Percentiles rank a stretch among this genome's conserved stretches.
phyloP scores from a whole-genome alignment of 2,329 filamentous ascomycete species.

The Fonsecaea monophora region DNA sequence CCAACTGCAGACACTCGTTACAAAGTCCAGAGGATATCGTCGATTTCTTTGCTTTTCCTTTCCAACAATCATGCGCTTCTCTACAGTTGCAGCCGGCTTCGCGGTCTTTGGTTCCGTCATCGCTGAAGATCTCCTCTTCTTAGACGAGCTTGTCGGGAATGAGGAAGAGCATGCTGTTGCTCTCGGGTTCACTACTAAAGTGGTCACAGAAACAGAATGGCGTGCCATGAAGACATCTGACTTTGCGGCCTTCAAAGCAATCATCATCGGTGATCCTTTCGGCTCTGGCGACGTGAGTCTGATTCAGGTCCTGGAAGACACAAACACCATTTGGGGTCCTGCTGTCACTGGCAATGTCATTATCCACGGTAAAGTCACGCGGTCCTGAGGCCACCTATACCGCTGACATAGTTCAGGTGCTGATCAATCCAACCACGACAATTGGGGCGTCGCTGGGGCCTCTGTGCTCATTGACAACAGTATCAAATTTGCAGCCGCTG shows the following conservation, averaged over 20 bases:
- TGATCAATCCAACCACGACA: slow-evolving; percentile 12
- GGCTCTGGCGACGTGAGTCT: neutral
- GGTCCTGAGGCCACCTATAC: neutral
- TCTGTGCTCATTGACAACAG: slow-evolving; percentile 13
- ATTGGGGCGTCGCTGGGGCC: neutral
- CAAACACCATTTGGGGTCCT: slow-evolving; percentile 15
- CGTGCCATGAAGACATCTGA: slow-evolving; percentile 44
- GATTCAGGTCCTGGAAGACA: slow-evolving; percentile 9
- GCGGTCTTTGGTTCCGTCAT: neutral
- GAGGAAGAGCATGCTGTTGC: slow-evolving; percentile 4
- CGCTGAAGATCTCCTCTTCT: slow-evolving; percentile 9
- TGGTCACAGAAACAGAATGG: slow-evolving; percentile 45
- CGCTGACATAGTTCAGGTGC: slow-evolving; percentile 8
- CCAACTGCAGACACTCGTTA: neutral
- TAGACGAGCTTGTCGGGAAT: neutral
- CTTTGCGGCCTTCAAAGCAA: slow-evolving; percentile 9
- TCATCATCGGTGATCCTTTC: slow-evolving; percentile 8
- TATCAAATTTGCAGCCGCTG: slow-evolving; percentile 13
- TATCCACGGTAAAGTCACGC: neutral
- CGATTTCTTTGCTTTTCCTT: neutral
- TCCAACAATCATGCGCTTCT: slow-evolving; percentile 4
- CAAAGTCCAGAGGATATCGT: neutral
- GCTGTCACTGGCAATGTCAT: slow-evolving; percentile 14
- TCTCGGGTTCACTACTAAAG: slow-evolving; percentile 6
- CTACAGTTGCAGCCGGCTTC: neutral